A percentile compares a stretch with the other conserved stretches of the same genome.
Evolutionary conservation across 129 eudicot species (phyloP).

Genomic region (Solidago caesia): DNA sequence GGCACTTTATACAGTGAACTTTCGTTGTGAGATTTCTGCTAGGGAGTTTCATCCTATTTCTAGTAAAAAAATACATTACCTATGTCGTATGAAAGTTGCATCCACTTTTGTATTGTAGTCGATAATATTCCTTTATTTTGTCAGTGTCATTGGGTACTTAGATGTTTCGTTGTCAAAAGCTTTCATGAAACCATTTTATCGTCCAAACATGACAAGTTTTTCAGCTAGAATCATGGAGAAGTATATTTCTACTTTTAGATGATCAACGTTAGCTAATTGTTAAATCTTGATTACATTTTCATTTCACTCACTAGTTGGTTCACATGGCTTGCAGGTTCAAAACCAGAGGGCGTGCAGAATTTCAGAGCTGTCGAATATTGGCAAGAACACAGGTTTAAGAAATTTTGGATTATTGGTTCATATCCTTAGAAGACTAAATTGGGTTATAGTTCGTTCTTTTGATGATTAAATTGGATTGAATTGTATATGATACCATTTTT

Average conservation of each 20-base stretch:
- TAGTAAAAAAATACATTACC: background rate
- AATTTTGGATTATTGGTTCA: slow-evolving; percentile 36
- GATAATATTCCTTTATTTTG: slow-evolving; percentile 8
- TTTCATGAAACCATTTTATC: background rate
- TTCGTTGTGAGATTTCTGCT: slow-evolving; percentile 4
- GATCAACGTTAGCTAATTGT: background rate
- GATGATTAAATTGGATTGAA: slow-evolving; percentile 13
- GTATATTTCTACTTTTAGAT: background rate
- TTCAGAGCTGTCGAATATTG: slow-evolving; percentile 33
- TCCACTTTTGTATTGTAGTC: background rate
- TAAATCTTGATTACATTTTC: background rate
- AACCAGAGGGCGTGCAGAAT: slow-evolving; percentile 29
- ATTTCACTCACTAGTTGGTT: slow-evolving; percentile 10
- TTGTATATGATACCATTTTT: slow-evolving; percentile 8
- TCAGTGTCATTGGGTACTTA: slow-evolving; percentile 4
- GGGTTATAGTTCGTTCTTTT: slow-evolving; percentile 19
- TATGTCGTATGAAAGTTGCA: background rate
- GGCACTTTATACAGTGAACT: background rate
- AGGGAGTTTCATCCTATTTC: background rate
- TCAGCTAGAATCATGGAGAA: background rate
- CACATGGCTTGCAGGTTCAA: slow-evolving; percentile 42
- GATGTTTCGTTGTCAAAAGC: slow-evolving; percentile 4
- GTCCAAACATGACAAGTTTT: background rate
- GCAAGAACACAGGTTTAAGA: slow-evolving; percentile 31
- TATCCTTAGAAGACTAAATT: slow-evolving; percentile 31